phyloP scores from a whole-genome alignment of 805 yeast genomes.

The Saturnispora sanitii region DNA sequence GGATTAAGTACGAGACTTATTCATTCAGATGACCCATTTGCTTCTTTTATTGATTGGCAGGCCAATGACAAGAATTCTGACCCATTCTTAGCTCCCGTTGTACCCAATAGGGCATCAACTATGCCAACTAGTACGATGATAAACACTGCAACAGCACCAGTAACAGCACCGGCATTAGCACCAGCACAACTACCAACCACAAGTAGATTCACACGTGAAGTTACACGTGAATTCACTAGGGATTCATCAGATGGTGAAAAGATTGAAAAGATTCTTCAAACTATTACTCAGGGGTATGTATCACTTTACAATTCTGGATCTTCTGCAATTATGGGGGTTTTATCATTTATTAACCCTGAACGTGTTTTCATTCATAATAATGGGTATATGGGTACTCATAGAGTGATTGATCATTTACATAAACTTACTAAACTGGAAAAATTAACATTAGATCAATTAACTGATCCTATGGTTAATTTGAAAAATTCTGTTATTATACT shows the following conservation, averaged over 20 bases:
- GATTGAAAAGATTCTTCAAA: slow-evolving; percentile 37
- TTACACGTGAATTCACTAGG: no score
- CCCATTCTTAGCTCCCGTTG: no score
- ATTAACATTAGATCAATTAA: slow-evolving; percentile 27
- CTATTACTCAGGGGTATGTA: slow-evolving; percentile 36
- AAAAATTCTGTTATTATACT: slow-evolving; percentile 38
- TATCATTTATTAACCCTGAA: slow-evolving; percentile 38
- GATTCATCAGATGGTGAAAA: slow-evolving; percentile 38
- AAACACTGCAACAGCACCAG: no score
- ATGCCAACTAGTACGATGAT: no score
- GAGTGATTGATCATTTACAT: slow-evolving; percentile 35
- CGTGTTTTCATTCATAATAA: slow-evolving; percentile 36
- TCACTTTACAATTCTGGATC: slow-evolving; percentile 43
- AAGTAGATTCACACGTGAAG: no score
- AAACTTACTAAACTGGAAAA: slow-evolving; percentile 34
- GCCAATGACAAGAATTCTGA: background rate
- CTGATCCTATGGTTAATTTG: slow-evolving; percentile 20
- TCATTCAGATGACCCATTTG: slow-evolving; percentile 27
- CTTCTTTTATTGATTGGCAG: slow-evolving; percentile 8
- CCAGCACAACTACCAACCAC: no score
- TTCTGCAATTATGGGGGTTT: slow-evolving; percentile 40
- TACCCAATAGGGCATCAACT: no score
- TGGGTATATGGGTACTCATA: slow-evolving; percentile 44
- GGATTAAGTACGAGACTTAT: slow-evolving; percentile 30
- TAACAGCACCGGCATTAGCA: no score